Conservation (phyloP, 306 rosid genomes). For the Vicia sativa region DNA sequence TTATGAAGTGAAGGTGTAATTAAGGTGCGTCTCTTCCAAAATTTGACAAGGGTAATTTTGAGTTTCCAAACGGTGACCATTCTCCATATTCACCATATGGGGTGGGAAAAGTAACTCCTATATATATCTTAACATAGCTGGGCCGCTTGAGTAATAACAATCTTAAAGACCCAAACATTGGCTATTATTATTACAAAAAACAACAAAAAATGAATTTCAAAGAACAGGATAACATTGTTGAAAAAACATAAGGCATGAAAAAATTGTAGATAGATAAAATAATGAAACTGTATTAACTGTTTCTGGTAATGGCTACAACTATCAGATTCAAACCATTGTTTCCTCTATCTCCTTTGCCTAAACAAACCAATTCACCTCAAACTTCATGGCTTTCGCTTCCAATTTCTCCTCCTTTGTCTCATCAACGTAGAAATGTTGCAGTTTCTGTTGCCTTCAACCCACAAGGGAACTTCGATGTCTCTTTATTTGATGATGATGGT, state of each 20-base stretch:
- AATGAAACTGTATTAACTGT: constrained; percentile 48
- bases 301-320: constrained; percentile 49
- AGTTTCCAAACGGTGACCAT: too few relatives aligned
- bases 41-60: too few relatives aligned
- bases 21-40: too few relatives aligned
- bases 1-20: too few relatives aligned
- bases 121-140: too few relatives aligned
- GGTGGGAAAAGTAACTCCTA: too few relatives aligned
- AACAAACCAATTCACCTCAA: constrained; percentile 40
- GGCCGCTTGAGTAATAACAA: too few relatives aligned
- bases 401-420: constrained; percentile 8
- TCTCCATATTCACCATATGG: too few relatives aligned
- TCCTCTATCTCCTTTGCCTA: constrained; percentile 59
- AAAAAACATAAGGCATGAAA: constrained; percentile 44
- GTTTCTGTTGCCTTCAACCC: constrained; percentile 88
- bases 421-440: constrained; percentile 48
- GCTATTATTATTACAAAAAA: too few relatives aligned
- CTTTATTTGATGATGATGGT: constrained; percentile 66
- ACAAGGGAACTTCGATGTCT: constrained; percentile 80
- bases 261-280: constrained; percentile 50
- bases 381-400: constrained; percentile 44
- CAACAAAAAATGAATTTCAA: too few relatives aligned
- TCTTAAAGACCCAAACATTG: too few relatives aligned
- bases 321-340: constrained; percentile 55
- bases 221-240: too few relatives aligned